Evolutionary conservation across 345 rosid species (phyloP), one percentile per base, ranked within the genome.

Genomic region (Acer campestre): DNA sequence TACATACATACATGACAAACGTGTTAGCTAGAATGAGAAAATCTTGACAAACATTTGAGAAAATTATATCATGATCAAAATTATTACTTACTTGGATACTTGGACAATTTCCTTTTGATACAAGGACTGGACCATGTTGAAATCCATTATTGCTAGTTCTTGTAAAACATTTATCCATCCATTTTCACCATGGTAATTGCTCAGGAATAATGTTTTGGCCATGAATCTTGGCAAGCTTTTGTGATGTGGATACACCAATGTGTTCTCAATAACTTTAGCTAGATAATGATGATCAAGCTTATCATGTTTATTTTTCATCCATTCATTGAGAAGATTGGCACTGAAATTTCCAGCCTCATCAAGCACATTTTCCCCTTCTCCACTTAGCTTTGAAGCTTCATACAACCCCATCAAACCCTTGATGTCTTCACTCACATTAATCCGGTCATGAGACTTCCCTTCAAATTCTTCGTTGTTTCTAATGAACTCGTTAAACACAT

Each of bases 351-450:
- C 77, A 6, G 83, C 81, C 59, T 82, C 82, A 25, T 86, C 88
- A 11, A 88, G 88, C 31, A 40, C 62, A 68, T 84, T 81, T 85
- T 90, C 97, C 7, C 86, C 94, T n/a, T 70, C 80, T 11, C 80
- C 66, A 59, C 87, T 71, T 12, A 90, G 79, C 25, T 85, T 86
- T 14, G 91, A 82, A 72, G 97, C 97, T 83, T 90, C 92, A 27
- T 72, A 86, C 69, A 89, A 64, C 40, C 78, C 83, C 68, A 81
- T 75, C 67, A 90, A 23, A 35, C 87, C 89, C 73, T 68, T 68
- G 8, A 86, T 63, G 77, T 85, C 86, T 53, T 67, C 68, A 11
- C 61, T 12, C 27, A 61, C 40, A 17, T 68, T 67, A 35, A 35
- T 35, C 12, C 79, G 20, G 14, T 35, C 46, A 42, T 68, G 17